Percentiles rank a stretch among this genome's conserved stretches.
phyloP scores from a whole-genome alignment of 345 rosid genomes.

The Aquilaria sinensis region DNA sequence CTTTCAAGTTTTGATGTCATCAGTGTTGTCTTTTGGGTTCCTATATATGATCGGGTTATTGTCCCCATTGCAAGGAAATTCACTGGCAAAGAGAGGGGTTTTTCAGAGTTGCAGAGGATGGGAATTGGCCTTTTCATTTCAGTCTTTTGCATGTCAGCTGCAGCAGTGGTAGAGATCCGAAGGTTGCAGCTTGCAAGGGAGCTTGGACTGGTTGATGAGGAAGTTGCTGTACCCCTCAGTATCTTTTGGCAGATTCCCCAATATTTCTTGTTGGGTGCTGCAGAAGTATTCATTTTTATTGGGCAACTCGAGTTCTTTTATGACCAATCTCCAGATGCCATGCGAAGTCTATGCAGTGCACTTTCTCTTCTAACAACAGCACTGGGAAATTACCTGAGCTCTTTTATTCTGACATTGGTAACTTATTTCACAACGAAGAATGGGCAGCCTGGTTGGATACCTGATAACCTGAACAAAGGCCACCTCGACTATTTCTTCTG shows the following conservation, averaged over 20 bases:
- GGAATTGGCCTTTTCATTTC: slow-evolving; percentile 87
- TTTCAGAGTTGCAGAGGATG: slow-evolving; percentile 87
- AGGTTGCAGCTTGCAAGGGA: slow-evolving; percentile 68
- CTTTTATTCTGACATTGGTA: slow-evolving; percentile 74
- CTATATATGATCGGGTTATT: slow-evolving; percentile 64
- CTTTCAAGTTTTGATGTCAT: slow-evolving; percentile 71
- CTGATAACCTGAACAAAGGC: slow-evolving; percentile 78
- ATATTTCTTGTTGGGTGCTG: slow-evolving; percentile 82
- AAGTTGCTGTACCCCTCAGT: slow-evolving; percentile 55
- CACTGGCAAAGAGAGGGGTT: slow-evolving; percentile 84
- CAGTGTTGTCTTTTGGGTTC: slow-evolving; percentile 86
- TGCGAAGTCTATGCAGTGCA: slow-evolving; percentile 88
- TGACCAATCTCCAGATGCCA: slow-evolving; percentile 92
- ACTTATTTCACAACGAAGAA: slow-evolving; percentile 54
- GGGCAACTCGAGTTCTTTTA: slow-evolving; percentile 94
- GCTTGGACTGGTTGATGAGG: slow-evolving; percentile 50
- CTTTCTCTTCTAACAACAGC: slow-evolving; percentile 65
- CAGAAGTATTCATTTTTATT: slow-evolving; percentile 73
- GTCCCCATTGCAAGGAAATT: slow-evolving; percentile 75
- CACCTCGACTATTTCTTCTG: slow-evolving; percentile 96
- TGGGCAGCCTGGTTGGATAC: slow-evolving; percentile 78
- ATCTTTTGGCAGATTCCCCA: slow-evolving; percentile 93
- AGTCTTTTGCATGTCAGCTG: slow-evolving; percentile 65
- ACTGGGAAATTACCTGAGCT: slow-evolving; percentile 78
- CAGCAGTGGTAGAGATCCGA: slow-evolving; percentile 72